These are phyloP conservation scores for Triticum turgidum DNA, from an alignment of 176 grass and related monocot species.

Conservation along the genomic window DNA sequence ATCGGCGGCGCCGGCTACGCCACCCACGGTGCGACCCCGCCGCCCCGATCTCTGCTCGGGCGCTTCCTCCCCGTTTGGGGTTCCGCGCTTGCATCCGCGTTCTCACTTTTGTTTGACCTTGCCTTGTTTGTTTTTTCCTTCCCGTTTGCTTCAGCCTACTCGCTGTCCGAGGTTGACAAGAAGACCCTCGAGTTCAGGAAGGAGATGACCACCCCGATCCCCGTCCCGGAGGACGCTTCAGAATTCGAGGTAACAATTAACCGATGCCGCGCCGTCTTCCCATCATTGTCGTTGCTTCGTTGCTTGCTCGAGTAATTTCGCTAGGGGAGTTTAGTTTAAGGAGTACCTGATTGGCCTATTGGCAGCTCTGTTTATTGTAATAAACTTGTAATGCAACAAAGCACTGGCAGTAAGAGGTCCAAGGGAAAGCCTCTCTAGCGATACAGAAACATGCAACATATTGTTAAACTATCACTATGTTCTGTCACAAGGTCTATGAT, in stretches of 20 bases:
- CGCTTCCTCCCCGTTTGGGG: not conserved
- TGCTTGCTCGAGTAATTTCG: not conserved
- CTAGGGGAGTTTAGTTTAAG: not conserved
- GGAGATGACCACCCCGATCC: constrained; percentile 6
- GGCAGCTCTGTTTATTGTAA: not conserved
- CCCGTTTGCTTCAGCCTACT: constrained; percentile 50
- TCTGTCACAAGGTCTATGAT: too few relatives aligned
- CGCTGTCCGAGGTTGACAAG: constrained; percentile 49
- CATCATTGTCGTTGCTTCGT: not conserved
- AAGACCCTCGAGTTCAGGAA: constrained; percentile 59
- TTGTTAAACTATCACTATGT: not conserved
- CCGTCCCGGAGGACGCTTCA: constrained; percentile 33
- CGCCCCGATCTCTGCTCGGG: not conserved
- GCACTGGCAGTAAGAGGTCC: not conserved
- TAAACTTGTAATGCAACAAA: not conserved
- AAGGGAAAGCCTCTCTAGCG: not conserved
- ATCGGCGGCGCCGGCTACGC: constrained; percentile 52
- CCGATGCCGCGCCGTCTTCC: not conserved
- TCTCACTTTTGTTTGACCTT: constrained; percentile 8
- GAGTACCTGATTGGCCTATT: not conserved
- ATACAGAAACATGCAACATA: not conserved
- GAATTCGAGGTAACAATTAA: constrained; percentile 54
- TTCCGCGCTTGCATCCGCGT: not conserved
- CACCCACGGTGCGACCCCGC: constrained; percentile 52
- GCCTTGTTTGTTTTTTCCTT: not conserved